Conservation (phyloP, 768 basidiomycete genomes). For the Hericium alpestre region DNA sequence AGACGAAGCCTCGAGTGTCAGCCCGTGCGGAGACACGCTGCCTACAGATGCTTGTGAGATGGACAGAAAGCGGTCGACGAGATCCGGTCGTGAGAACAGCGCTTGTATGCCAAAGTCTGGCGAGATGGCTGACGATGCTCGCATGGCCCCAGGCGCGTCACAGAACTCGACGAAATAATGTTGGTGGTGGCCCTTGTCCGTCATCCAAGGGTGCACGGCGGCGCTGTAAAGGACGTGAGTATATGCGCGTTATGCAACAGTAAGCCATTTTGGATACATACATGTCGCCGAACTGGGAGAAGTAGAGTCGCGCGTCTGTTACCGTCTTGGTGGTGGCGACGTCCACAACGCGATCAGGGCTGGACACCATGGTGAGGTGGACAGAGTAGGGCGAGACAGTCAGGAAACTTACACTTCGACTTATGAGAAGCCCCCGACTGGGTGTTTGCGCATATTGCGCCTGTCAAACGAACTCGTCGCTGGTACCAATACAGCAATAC, state of each 20-base stretch:
- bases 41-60: too few relatives aligned
- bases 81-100: not conserved
- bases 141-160: not conserved
- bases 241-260: not conserved
- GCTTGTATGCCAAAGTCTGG: not conserved
- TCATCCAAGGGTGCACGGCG: not conserved
- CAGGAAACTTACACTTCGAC: too few relatives aligned
- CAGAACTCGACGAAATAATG: not conserved
- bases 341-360: not conserved
- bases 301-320: not conserved
- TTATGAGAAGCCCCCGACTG: too few relatives aligned
- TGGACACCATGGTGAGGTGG: not conserved
- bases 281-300: not conserved
- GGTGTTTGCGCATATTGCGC: too few relatives aligned
- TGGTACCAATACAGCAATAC: too few relatives aligned
- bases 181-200: not conserved
- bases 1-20: too few relatives aligned
- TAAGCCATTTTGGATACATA: not conserved
- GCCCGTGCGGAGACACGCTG: too few relatives aligned
- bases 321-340: not conserved
- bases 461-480: too few relatives aligned
- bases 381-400: not conserved
- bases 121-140: not conserved
- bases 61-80: not conserved
- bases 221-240: not conserved